These are phyloP conservation scores for Neurospora sp. DNA, from an alignment of 495 filamentous ascomycete genomes.

Conservation along the genomic window DNA sequence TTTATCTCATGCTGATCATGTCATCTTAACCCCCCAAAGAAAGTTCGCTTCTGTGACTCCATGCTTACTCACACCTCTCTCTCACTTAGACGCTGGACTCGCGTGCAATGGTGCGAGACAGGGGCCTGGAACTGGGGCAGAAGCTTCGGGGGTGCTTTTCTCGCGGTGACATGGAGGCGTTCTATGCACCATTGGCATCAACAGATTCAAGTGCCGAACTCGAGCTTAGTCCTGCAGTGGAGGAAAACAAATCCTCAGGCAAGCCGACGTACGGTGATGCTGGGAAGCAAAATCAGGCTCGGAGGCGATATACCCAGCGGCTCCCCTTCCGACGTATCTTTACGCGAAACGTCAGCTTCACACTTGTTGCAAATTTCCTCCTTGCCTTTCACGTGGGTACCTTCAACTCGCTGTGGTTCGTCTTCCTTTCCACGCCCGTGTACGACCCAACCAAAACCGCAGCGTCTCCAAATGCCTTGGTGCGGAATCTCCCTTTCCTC, in stretches of 20 bases:
- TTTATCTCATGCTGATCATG: background rate
- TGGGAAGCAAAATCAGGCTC: conserved; percentile 5
- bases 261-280: background rate
- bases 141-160: conserved; percentile 17
- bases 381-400: conserved; percentile 71
- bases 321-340: conserved; percentile 69
- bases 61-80: conserved; percentile 10
- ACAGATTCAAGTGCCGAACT: conserved; percentile 3
- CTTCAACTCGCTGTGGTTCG: conserved; percentile 76
- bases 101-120: conserved; percentile 37
- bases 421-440: conserved; percentile 74
- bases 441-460: conserved; percentile 39
- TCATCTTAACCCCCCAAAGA: background rate
- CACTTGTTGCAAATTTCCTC: conserved; percentile 57
- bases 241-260: background rate
- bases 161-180: background rate
- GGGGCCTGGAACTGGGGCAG: conserved; percentile 32
- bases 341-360: conserved; percentile 60
- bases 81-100: conserved; percentile 40
- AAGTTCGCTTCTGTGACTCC: background rate
- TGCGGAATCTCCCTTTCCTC: conserved; percentile 49
- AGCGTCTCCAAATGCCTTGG: conserved; percentile 15
- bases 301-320: conserved; percentile 25
- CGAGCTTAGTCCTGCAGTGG: background rate
- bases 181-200: conserved; percentile 11